These are phyloP conservation scores for Trichosanthes truncata DNA, from an alignment of 306 rosid genomes.

Conservation along the genomic window DNA sequence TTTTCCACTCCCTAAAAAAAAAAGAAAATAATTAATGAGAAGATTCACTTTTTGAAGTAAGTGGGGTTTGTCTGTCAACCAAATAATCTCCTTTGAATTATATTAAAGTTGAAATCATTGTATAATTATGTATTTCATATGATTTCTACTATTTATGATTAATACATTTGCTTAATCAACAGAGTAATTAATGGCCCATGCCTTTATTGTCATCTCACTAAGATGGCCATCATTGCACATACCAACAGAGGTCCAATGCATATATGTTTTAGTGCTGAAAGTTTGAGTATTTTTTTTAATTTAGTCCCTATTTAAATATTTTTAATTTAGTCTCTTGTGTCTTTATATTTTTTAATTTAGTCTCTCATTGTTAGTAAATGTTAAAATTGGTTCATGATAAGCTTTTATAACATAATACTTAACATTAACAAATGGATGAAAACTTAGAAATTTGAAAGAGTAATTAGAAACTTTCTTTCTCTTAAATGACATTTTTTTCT, in stretches of 20 bases:
- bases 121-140: conserved; percentile 2
- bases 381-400: too few species aligned
- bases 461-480: too few species aligned
- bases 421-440: too few species aligned
- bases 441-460: too few species aligned
- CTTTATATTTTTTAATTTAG: too few species aligned
- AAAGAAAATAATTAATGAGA: conserved; percentile 1
- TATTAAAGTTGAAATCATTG: conserved; percentile 4
- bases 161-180: neutral
- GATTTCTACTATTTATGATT: neutral
- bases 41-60: conserved; percentile 1
- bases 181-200: neutral
- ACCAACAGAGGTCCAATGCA: neutral
- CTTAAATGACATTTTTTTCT: too few species aligned
- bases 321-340: too few species aligned
- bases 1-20: neutral
- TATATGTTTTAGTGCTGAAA: too few species aligned
- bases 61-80: conserved; percentile 10
- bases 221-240: neutral
- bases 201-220: neutral
- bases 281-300: too few species aligned
- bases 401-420: too few species aligned
- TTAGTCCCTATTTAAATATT: too few species aligned
- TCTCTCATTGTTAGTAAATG: too few species aligned
- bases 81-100: neutral